Conservation (phyloP, 2,329 filamentous ascomycete species). For the Camptophora hylomeconis region DNA sequence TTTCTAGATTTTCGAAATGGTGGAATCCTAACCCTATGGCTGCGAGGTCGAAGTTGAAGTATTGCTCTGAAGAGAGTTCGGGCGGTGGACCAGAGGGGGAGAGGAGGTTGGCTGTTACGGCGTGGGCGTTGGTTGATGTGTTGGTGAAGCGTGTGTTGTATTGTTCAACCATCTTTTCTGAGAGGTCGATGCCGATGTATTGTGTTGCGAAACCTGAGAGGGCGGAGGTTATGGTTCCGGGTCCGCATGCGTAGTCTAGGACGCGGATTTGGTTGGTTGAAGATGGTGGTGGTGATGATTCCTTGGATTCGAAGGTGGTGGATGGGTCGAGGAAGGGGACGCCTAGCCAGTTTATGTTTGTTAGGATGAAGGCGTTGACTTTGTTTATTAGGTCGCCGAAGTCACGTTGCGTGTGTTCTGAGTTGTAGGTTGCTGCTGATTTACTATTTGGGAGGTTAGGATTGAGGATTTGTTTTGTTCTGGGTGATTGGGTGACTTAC, state of each 20-base stretch:
- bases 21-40: slow-evolving; percentile 52
- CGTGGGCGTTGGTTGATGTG: slow-evolving; percentile 21
- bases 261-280: slow-evolving; percentile 29
- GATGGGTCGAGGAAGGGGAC: slow-evolving; percentile 12
- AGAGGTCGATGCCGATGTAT: slow-evolving; percentile 56
- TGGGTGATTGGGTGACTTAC: slow-evolving; percentile 7
- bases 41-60: slow-evolving; percentile 56
- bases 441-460: slow-evolving; percentile 7
- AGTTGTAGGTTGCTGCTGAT: slow-evolving; percentile 12
- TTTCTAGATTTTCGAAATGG: slow-evolving; percentile 52
- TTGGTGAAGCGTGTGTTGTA: slow-evolving; percentile 49
- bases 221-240: slow-evolving; percentile 39
- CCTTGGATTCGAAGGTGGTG: slow-evolving; percentile 5
- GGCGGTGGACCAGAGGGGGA: slow-evolving; percentile 28
- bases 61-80: slow-evolving; percentile 46
- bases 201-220: slow-evolving; percentile 50
- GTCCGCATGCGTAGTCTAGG: slow-evolving; percentile 67
- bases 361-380: slow-evolving; percentile 12
- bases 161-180: slow-evolving; percentile 53
- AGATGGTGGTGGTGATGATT: background rate
- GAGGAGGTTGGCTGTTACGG: slow-evolving; percentile 41
- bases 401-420: slow-evolving; percentile 12
- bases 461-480: background rate
- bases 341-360: slow-evolving; percentile 15
- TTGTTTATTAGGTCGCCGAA: slow-evolving; percentile 12